Base-by-base conservation (phyloP, 352 stramenopile species). In the Pythium brassicae region DNA sequence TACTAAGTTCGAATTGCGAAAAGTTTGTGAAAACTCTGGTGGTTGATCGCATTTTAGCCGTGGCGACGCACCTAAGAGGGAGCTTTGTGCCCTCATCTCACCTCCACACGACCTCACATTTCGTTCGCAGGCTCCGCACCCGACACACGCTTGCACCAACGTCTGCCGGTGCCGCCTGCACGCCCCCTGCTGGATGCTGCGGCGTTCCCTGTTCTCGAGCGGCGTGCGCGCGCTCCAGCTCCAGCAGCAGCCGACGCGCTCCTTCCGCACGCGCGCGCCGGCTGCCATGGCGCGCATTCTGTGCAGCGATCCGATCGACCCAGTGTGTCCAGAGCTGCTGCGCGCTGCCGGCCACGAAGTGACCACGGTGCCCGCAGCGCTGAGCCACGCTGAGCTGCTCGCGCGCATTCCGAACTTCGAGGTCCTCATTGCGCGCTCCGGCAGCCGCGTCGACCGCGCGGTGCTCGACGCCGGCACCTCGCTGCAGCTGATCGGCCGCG, bases 401-500 rank as follows among this genome's bases (percentile, higher is more conserved):
- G 49, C 55, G 34, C 67, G 82, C 20, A 87, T 97, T 52, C 67
- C 73, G 1, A 61, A 91, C 55, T 97, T 95, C 68, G 86, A 97
- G 58, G 91, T 89, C 42, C 70, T 97, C 29, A 74, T 97, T n/a
- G 82, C 97, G 47, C 79, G 83, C 57, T 95, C 83, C 1, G 84
- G 71, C 57, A 93, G 76, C 34, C 74, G 80, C n/a, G 86, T 96
- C 23, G 78, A 87, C 57, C 72, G 83, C 47, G 59, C 77, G 7
- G 75, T 92, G 27, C 66, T 93, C 45, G 83, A 89, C 14, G 83
- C 82, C 9, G 82, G 65, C 19, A 48, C 59, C 15, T 50, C 59
- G 8, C 68, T 96, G 52, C 77, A 87, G 63, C 74, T 98, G 57
- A 93, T 98, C 53, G 92, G 86, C 8, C 82, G 90, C 58, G 89